A percentile compares a stretch with the other conserved stretches of the same genome.
Evolutionary conservation across 768 basidiomycete genomes (phyloP).

Genomic region (Lentinula guzmanii): DNA sequence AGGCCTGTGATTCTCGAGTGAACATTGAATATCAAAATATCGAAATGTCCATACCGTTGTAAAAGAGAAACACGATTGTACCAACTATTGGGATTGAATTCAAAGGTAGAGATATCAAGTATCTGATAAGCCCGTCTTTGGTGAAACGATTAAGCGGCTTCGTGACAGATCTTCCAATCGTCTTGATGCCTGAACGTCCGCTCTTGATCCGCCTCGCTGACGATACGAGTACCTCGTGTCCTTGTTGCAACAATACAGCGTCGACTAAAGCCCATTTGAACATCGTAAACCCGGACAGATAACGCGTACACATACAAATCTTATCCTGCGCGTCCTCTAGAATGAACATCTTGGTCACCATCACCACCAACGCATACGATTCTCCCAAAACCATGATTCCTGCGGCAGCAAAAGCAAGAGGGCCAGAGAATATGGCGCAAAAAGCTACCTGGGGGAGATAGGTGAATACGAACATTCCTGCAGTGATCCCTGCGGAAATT

Average conservation of each 20-base stretch:
- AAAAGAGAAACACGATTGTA: conserved; percentile 53
- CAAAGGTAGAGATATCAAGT: conserved; percentile 58
- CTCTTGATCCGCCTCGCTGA: conserved; percentile 24
- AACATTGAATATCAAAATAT: not conserved
- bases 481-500: conserved; percentile 32
- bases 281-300: not conserved
- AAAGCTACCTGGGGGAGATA: conserved; percentile 66
- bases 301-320: conserved; percentile 24
- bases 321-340: conserved; percentile 28
- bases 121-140: conserved; percentile 43
- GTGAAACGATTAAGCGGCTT: conserved; percentile 40
- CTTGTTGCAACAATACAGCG: conserved; percentile 28
- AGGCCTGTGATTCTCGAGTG: conserved; percentile 19
- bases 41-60: conserved; percentile 30
- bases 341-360: conserved; percentile 31
- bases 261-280: conserved; percentile 21
- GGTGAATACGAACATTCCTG: conserved; percentile 46
- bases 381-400: conserved; percentile 37
- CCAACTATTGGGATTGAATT: conserved; percentile 65
- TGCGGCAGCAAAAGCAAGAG: conserved; percentile 54
- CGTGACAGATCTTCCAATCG: conserved; percentile 42
- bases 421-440: conserved; percentile 57
- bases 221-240: conserved; percentile 25
- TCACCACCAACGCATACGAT: conserved; percentile 29
- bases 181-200: conserved; percentile 29